Evolutionary conservation across 192 early-diverging fungal species (phyloP).

Genomic region (Spinellus fusiger): DNA sequence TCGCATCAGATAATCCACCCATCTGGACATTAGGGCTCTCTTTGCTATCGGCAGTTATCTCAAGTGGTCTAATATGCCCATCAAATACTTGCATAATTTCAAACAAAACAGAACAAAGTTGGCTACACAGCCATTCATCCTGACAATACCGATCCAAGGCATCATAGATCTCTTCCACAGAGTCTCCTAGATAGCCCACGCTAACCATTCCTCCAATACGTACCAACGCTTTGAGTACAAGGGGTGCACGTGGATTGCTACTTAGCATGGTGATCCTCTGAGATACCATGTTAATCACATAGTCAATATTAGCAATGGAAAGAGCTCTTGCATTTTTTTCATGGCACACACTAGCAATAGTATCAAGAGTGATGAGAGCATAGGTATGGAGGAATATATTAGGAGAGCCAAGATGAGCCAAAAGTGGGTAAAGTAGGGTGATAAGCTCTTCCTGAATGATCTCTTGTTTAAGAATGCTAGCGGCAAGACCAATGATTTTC

Average conservation of each 20-base stretch:
- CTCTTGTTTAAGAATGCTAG: not conserved
- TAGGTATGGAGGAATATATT: constrained; percentile 36
- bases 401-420: constrained; percentile 39
- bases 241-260: constrained; percentile 40
- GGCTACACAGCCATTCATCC: constrained; percentile 35
- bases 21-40: constrained; percentile 7
- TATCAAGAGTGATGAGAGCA: constrained; percentile 36
- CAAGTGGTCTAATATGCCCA: not conserved
- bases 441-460: constrained; percentile 31
- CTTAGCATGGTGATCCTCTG: constrained; percentile 27
- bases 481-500: constrained; percentile 12
- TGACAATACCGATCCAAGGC: constrained; percentile 46
- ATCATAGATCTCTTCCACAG: constrained; percentile 51
- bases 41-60: not conserved
- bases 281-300: constrained; percentile 45
- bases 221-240: constrained; percentile 46
- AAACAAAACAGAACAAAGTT: constrained; percentile 24
- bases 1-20: not conserved
- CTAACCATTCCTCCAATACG: constrained; percentile 35
- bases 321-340: constrained; percentile 29
- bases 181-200: constrained; percentile 44
- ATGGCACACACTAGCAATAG: constrained; percentile 33
- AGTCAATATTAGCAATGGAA: constrained; percentile 44
- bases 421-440: constrained; percentile 34
- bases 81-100: constrained; percentile 13